Percentiles rank a stretch among this genome's conserved stretches.
Evolutionary conservation across 108 stramenopile genomes (phyloP).

Genomic region (Mediolabrus comicus): DNA sequence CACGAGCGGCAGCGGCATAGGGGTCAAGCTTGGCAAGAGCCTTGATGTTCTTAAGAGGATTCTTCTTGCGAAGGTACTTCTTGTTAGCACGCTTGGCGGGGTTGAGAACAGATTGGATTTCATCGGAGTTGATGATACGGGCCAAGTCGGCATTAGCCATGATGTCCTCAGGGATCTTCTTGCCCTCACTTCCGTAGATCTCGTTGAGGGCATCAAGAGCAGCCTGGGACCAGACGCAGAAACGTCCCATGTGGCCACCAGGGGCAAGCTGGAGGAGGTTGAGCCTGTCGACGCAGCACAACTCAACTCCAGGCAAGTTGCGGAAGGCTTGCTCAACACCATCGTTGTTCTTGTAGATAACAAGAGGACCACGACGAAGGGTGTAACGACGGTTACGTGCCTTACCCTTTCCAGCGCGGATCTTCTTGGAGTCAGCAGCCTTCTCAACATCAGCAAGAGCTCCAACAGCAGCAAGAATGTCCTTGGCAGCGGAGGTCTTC

Average conservation of each 20-base stretch:
- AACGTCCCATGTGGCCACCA: conserved; percentile 99
- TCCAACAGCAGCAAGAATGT: conserved; percentile 88
- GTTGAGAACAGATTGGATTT: conserved; percentile 94
- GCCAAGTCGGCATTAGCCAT: conserved; percentile 99
- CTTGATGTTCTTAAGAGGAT: conserved; percentile 87
- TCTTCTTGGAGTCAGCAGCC: conserved; percentile 92
- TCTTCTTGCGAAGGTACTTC: conserved; percentile 87
- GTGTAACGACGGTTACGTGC: conserved; percentile 96
- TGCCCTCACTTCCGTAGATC: conserved; percentile 90
- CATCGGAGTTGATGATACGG: conserved; percentile 97
- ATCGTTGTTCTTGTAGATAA: conserved; percentile 92
- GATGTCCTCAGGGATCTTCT: conserved; percentile 83
- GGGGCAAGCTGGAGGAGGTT: conserved; percentile 98
- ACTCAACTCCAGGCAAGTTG: conserved; percentile 97
- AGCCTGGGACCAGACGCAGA: conserved; percentile 96
- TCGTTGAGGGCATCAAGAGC: conserved; percentile 94
- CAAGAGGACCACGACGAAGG: conserved; percentile 96
- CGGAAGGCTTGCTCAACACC: conserved; percentile 94
- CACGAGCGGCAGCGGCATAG: conserved; percentile 87
- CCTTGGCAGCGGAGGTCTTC: conserved; percentile 93
- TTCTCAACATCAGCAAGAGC: conserved; percentile 95
- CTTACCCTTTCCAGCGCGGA: conserved; percentile 99
- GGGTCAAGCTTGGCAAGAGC: conserved; percentile 93
- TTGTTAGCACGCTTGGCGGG: conserved; percentile 80
- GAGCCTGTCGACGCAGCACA: conserved; percentile 92